A percentile compares a stretch with the other conserved stretches of the same genome.
phyloP scores from a whole-genome alignment of 2,329 filamentous ascomycete species.

The Pseudocercospora ulei region DNA sequence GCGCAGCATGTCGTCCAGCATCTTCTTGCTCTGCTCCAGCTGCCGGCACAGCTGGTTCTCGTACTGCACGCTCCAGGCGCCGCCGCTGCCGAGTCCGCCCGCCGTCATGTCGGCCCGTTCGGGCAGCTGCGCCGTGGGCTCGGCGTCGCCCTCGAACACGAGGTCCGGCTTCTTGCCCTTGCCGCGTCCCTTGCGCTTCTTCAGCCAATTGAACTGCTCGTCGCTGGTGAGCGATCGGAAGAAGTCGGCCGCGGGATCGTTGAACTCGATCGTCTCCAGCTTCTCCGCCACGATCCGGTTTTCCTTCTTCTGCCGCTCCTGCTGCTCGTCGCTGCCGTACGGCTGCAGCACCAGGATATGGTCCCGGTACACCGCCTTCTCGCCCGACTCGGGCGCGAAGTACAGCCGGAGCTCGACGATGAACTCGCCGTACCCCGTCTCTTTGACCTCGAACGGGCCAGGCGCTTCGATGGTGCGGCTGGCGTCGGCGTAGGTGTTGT shows the following conservation, averaged over 20 bases:
- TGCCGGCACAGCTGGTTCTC: slow-evolving; percentile 29
- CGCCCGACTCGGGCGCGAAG: slow-evolving; percentile 74
- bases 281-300: slow-evolving; percentile 65
- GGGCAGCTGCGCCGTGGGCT: slow-evolving; percentile 64
- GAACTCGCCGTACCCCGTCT: slow-evolving; percentile 98
- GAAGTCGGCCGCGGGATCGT: slow-evolving; percentile 88
- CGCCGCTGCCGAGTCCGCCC: slow-evolving; percentile 54
- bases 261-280: slow-evolving; percentile 93
- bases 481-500: slow-evolving; percentile 90
- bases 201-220: slow-evolving; percentile 47
- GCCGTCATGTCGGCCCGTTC: slow-evolving; percentile 56
- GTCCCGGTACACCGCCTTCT: slow-evolving; percentile 93
- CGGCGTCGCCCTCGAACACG: slow-evolving; percentile 48
- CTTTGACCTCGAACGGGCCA: slow-evolving; percentile 61
- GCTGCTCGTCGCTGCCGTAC: slow-evolving; percentile 67
- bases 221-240: slow-evolving; percentile 76
- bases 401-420: slow-evolving; percentile 92
- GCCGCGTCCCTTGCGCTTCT: slow-evolving; percentile 50
- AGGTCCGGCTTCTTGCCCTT: slow-evolving; percentile 43
- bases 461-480: slow-evolving; percentile 68
- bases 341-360: slow-evolving; percentile 86
- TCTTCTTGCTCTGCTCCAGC: slow-evolving; percentile 51
- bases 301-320: slow-evolving; percentile 54
- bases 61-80: slow-evolving; percentile 41
- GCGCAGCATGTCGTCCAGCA: slow-evolving; percentile 44